phyloP scores from a whole-genome alignment of 768 basidiomycete genomes.

The Infundibulicybe gibba region DNA sequence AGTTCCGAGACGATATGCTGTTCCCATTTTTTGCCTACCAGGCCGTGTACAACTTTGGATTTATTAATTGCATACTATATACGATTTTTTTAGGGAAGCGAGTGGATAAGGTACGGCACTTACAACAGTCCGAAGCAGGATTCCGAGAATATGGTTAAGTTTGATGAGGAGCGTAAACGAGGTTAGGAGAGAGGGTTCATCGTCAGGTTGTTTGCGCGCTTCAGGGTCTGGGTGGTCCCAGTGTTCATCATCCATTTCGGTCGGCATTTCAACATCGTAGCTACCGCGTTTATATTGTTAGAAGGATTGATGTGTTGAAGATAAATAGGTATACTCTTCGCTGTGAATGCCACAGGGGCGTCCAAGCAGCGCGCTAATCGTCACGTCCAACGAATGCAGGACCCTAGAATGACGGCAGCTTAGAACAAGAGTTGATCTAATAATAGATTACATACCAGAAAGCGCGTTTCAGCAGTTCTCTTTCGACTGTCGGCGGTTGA shows the following conservation, averaged over 20 bases:
- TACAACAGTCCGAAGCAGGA: conserved; percentile 49
- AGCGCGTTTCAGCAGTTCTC: conserved; percentile 58
- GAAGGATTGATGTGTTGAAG: conserved; percentile 1
- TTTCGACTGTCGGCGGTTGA: conserved; percentile 35
- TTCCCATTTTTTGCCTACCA: conserved; percentile 42
- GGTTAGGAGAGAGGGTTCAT: conserved; percentile 39
- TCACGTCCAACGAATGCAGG: conserved; percentile 22
- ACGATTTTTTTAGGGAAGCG: not conserved
- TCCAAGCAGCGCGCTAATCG: conserved; percentile 49
- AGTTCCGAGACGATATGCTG: conserved; percentile 52
- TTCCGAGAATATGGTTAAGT: conserved; percentile 47
- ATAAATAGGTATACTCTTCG: conserved; percentile 52
- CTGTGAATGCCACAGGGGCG: conserved; percentile 66
- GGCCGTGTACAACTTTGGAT: conserved; percentile 33
- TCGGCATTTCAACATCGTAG: conserved; percentile 56
- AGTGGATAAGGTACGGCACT: conserved; percentile 10
- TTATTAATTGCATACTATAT: conserved; percentile 56
- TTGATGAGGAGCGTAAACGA: conserved; percentile 43
- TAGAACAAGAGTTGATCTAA: not conserved
- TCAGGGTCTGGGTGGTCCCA: conserved; percentile 46
- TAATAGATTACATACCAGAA: conserved; percentile 36
- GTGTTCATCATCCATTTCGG: conserved; percentile 67
- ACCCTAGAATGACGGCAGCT: not conserved
- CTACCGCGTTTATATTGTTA: conserved; percentile 24
- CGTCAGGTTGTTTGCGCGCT: conserved; percentile 52